Base-by-base conservation (phyloP, 139 green algal genomes). In the Bryopsis sp. region DNA sequence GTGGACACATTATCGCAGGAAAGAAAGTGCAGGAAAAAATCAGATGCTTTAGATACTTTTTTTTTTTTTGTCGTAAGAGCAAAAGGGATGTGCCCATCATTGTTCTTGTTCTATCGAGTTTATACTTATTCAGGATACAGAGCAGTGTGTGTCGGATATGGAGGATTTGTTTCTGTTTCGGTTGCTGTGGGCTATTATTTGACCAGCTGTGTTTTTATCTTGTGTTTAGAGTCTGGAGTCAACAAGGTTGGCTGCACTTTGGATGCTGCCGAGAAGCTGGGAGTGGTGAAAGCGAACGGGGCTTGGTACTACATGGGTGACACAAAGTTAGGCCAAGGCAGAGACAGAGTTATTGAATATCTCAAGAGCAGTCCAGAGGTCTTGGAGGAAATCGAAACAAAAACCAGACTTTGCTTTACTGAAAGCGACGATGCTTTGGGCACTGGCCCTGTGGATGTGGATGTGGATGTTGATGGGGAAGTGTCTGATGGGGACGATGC, bases 231-330 rank as follows among this genome's bases (percentile, higher is more conserved):
- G 43, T 26, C 43, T 7, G 91, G 91, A 68, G 91, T 97, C 74
- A 85, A 84, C 69, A 64, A 63, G 33, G 58, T 83, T 35, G 86
- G 82, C 6, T 85, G 75, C 46, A 19, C 94, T 59, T 67, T 97
- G 39, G 92, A 97, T 57, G 87, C 80, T 5, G 92, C 86, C 0
- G 90, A 96, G 81, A 48, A 72, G 38, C 28, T 81, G 2, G 81
- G 72, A 0, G 78, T 96, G 24, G 58, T 97, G 22, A 37, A 72
- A 26, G 73, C 76, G 37, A 74, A 70, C 35, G 92, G 54, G 6
- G 35, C 46, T 29, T 66, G 47, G 2, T 72, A 64, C 28, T 66
- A 65, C 11, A 62, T 8, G n/a, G 50, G 22, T 26, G 4, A 32
- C 3, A 3, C 24, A 0, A 58, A 36, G 11, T 50, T 65, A 26